Conservation (phyloP, 1,139 yeast species). For the Suhomyces bribrorum region DNA sequence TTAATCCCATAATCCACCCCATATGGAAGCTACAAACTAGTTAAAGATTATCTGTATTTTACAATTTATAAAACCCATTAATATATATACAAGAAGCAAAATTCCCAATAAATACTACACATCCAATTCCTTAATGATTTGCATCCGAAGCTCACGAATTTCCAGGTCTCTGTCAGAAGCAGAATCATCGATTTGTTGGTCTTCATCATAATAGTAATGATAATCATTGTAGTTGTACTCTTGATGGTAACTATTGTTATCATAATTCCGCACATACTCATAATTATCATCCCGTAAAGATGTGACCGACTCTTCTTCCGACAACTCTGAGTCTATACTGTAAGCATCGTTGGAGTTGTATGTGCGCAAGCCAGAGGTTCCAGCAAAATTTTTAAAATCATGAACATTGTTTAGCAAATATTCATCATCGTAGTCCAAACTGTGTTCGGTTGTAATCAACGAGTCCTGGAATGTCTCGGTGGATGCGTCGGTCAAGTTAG, state of each 20-base stretch:
- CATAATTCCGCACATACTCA: constrained; percentile 10
- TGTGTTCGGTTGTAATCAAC: constrained; percentile 14
- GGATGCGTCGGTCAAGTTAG: constrained; percentile 8
- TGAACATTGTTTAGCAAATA: constrained; percentile 26
- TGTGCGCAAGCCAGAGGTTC: constrained; percentile 25
- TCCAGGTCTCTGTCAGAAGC: constrained; percentile 31
- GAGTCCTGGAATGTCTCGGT: constrained; percentile 7
- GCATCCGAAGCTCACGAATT: constrained; percentile 41
- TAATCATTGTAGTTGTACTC: constrained; percentile 17
- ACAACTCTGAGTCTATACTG: constrained; percentile 22
- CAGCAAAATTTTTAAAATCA: constrained; percentile 35
- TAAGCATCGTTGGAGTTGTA: constrained; percentile 16
- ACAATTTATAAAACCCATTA: not conserved
- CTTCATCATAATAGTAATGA: constrained; percentile 15
- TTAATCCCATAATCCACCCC: too few relatives aligned
- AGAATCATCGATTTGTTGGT: constrained; percentile 7
- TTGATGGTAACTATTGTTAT: constrained; percentile 3
- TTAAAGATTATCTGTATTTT: too few relatives aligned
- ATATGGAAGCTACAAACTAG: too few relatives aligned
- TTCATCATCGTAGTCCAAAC: constrained; percentile 27
- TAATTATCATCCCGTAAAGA: constrained; percentile 15
- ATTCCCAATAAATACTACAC: constrained; percentile 4
- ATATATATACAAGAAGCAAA: constrained; percentile 8
- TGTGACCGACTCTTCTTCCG: constrained; percentile 21
- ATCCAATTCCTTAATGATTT: constrained; percentile 37